phyloP scores from a whole-genome alignment of 495 filamentous ascomycete genomes.

The Physcia stellaris region DNA sequence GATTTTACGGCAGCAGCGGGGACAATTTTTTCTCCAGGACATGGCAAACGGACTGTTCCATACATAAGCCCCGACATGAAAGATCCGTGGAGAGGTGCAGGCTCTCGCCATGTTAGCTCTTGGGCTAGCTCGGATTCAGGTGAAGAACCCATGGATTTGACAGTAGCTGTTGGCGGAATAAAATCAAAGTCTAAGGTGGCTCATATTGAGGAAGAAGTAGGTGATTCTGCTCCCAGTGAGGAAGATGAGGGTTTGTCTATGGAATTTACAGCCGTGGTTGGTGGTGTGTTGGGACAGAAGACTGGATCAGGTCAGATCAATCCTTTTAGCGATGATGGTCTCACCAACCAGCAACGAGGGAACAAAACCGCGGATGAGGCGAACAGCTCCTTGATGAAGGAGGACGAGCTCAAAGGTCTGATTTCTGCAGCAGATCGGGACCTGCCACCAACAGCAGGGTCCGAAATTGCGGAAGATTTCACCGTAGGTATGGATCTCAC shows the following conservation, averaged over 20 bases:
- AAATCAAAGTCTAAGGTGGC: conserved; percentile 32
- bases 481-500: conserved; percentile 49
- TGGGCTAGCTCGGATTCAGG: conserved; percentile 9
- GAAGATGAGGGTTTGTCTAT: conserved; percentile 67
- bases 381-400: conserved; percentile 15
- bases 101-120: conserved; percentile 12
- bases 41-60: conserved; percentile 21
- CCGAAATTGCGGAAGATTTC: conserved; percentile 29
- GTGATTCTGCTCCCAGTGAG: conserved; percentile 17
- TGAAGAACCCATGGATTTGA: conserved; percentile 21
- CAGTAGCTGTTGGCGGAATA: conserved; percentile 57
- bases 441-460: conserved; percentile 22
- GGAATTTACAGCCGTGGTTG: conserved; percentile 66
- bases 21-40: conserved; percentile 32
- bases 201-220: conserved; percentile 11
- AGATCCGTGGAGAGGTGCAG: conserved; percentile 11
- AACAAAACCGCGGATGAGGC: conserved; percentile 4
- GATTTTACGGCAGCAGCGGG: conserved; percentile 67
- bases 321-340: neutral
- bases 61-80: conserved; percentile 5
- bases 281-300: conserved; percentile 39
- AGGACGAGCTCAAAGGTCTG: conserved; percentile 58
- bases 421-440: conserved; percentile 57
- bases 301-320: neutral
- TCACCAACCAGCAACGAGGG: conserved; percentile 5